Base-by-base conservation (phyloP, 202 grass and related monocot genomes). In the Zoysia matrella region DNA sequence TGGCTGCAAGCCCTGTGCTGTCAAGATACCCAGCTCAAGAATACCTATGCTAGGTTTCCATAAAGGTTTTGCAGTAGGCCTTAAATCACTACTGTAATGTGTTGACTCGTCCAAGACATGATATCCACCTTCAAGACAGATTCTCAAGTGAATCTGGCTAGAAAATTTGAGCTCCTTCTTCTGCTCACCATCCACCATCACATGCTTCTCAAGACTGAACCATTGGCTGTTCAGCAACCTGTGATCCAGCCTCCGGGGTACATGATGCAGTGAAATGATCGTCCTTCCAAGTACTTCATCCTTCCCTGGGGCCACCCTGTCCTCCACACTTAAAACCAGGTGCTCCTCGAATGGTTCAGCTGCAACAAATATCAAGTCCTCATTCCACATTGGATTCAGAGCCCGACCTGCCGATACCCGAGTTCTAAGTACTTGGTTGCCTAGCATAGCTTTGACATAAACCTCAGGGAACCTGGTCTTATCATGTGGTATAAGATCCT, bases 1-100 rank as follows among this genome's bases (percentile, higher is more conserved):
- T 0, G 85, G 91, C 47, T 88, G 71, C 75, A 93, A 36, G 11
- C 88, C 91, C 8, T 88, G 88, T 0, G 91, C 91, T 74, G 82
- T 88, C 76, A 93, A 83, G 67, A 93, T 86, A 74, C 91, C 91
- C 30, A 93, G 79, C 65, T 93, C 91, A 66, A 93, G 83, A 64
- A 93, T 65, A 11, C 91, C 91, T 0, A 93, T 93, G 85, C 72
- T 90, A 11, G 82, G 79, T 74, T 93, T 93, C 91, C 91, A 93
- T 47, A 93, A 61, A 57, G 71, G 88, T 30, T 93, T 93, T 6
- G 91, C 85, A 57, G 91, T 90, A 73, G 91, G 91, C 80, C 88
- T 88, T 47, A 93, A 74, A 86, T 93, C 88, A 78, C 91, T 93
- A 44, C 91, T 93, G 75, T 93, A 93, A 85, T 93, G 91, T 60